Evolutionary conservation across 805 yeast species (phyloP), one percentile per base, ranked within the genome.

Genomic region (Lachancea sp.): DNA sequence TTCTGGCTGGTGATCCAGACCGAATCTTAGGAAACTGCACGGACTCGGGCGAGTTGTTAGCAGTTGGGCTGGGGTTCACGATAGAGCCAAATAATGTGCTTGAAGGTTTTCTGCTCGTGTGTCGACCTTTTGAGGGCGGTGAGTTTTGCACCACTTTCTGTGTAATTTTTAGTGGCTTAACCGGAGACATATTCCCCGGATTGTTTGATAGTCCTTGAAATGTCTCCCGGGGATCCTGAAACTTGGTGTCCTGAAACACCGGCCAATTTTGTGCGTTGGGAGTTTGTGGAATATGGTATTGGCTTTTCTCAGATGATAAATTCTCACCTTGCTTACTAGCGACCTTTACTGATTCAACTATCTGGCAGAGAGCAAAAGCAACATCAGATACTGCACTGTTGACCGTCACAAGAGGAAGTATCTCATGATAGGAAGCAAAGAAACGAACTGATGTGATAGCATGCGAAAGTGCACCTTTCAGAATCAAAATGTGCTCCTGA

Each of bases 331-430:
- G 36, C 13, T 16, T 13, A 13, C 36, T 36, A 3, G 41, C 38
- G 16, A 38, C 32, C 18, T 77, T 85, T 22, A 75, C 74, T 2
- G 71, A 72, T 2, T 80, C 68, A 16, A 83, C 56, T 44, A 81
- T 71, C 51, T 81, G 85, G 57, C 85, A 81, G 19, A 82, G 67
- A 2, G 82, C 66, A 57, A 81, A 82, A 7, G 82, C 73, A 30
- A 89, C 67, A 56, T 89, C 96, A 36, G 85, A 75, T 9, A 86
- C 67, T 0, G 97, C 82, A 18, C 88, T 76, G 63, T 87, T 83
- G 16, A 89, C 73, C 2, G 88, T 74, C 17, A 83, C 66, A 43
- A 73, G 74, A 0, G 96, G 96, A 45, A 87, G 65, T 2, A 85
- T 57, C n/a, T 73, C 71, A 3, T 75, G 69, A 53, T 84, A 82